Conservation (phyloP, 306 rosid species). For the Cicer pinnatifidum region DNA sequence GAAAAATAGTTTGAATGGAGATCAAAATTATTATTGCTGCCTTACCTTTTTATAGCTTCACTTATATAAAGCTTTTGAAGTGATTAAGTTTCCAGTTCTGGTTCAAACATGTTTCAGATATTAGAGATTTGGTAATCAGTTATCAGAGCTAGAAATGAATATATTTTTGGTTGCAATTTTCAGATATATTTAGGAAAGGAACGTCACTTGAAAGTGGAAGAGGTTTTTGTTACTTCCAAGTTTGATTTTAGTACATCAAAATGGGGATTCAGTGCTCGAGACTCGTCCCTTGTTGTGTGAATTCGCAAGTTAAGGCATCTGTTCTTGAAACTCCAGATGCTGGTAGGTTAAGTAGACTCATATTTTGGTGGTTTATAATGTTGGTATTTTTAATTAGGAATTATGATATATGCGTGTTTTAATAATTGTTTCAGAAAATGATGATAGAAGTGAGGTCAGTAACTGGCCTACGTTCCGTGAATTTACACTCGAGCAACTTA, state of each 20-base stretch:
- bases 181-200: slow-evolving; percentile 42
- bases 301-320: slow-evolving; percentile 79
- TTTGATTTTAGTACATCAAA: slow-evolving; percentile 43
- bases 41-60: slow-evolving; percentile 34
- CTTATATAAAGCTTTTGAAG: slow-evolving; percentile 32
- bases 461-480: slow-evolving; percentile 65
- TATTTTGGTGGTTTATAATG: slow-evolving; percentile 15
- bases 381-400: slow-evolving; percentile 19
- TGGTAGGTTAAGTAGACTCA: slow-evolving; percentile 60
- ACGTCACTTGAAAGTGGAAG: slow-evolving; percentile 45
- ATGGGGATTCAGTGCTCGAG: slow-evolving; percentile 80
- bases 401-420: slow-evolving; percentile 29
- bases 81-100: slow-evolving; percentile 42
- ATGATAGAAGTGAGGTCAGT: slow-evolving; percentile 57
- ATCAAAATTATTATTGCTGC: slow-evolving; percentile 18
- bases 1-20: slow-evolving; percentile 13
- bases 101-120: slow-evolving; percentile 23
- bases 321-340: slow-evolving; percentile 69
- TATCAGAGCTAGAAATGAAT: not conserved
- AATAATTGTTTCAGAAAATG: slow-evolving; percentile 60
- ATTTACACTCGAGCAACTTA: slow-evolving; percentile 73
- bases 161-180: slow-evolving; percentile 22
- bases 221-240: slow-evolving; percentile 35
- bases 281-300: slow-evolving; percentile 67
- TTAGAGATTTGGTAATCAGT: not conserved